A percentile compares a stretch with the other conserved stretches of the same genome.
Evolutionary conservation across 2,329 filamentous ascomycete genomes (phyloP).

Genomic region (Aspergillus fischeri): DNA sequence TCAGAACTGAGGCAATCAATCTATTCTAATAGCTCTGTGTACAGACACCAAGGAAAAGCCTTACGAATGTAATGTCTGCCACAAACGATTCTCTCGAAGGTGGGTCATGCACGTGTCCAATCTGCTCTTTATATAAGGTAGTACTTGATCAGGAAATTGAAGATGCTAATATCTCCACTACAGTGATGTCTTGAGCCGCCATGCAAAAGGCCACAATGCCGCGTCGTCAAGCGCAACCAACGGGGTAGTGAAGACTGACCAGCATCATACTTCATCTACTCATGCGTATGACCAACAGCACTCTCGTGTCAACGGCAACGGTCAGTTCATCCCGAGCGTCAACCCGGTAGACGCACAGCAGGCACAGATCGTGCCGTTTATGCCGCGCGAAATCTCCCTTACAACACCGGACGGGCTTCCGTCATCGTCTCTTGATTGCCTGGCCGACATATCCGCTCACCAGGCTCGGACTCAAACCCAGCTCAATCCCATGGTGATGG

Average conservation of each 20-base stretch:
- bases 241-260: constrained; percentile 29
- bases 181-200: constrained; percentile 49
- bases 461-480: constrained; percentile 29
- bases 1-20: neutral
- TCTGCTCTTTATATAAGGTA: neutral
- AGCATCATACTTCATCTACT: constrained; percentile 17
- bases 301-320: constrained; percentile 14
- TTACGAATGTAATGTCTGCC: constrained; percentile 51
- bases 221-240: constrained; percentile 11
- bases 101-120: constrained; percentile 20
- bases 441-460: constrained; percentile 35
- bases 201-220: constrained; percentile 48
- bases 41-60: constrained; percentile 53
- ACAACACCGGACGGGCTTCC: constrained; percentile 27
- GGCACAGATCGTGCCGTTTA: constrained; percentile 14
- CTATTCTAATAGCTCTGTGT: neutral
- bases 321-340: constrained; percentile 13
- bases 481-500: constrained; percentile 23
- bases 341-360: constrained; percentile 13
- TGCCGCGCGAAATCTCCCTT: constrained; percentile 23
- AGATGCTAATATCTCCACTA: constrained; percentile 10
- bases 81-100: constrained; percentile 54
- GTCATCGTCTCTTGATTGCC: constrained; percentile 38
- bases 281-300: constrained; percentile 26
- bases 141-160: no score